Evolutionary conservation across 176 grass and related monocot species (phyloP).

Genomic region (Cocos nucifera): DNA sequence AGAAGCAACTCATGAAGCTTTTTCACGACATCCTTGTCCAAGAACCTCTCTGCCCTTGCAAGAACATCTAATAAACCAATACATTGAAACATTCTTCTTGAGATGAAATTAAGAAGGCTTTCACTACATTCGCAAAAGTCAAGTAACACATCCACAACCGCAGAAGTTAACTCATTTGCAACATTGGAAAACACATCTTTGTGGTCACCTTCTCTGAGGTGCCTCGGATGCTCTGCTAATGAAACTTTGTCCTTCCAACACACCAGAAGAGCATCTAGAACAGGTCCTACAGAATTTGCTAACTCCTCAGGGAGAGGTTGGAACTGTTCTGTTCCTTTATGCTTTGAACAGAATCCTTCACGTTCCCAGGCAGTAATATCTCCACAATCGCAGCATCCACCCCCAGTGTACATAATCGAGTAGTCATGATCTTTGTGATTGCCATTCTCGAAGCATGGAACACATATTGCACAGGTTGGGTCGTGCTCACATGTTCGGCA

Average conservation of each 20-base stretch:
- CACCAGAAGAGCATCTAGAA: slow-evolving; percentile 51
- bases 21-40: slow-evolving; percentile 60
- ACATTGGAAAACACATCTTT: slow-evolving; percentile 13
- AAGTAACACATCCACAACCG: slow-evolving; percentile 60
- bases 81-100: slow-evolving; percentile 48
- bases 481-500: slow-evolving; percentile 91
- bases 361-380: slow-evolving; percentile 91
- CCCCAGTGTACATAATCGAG: slow-evolving; percentile 86
- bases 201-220: slow-evolving; percentile 4
- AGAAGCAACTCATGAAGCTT: slow-evolving; percentile 82
- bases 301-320: slow-evolving; percentile 62
- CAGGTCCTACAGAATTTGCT: slow-evolving; percentile 51
- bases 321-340: slow-evolving; percentile 86
- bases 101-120: slow-evolving; percentile 79
- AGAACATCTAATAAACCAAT: slow-evolving; percentile 53
- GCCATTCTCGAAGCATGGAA: slow-evolving; percentile 89
- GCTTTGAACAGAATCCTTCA: slow-evolving; percentile 82
- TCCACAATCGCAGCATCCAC: slow-evolving; percentile 94
- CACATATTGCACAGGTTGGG: slow-evolving; percentile 80
- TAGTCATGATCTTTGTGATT: slow-evolving; percentile 90
- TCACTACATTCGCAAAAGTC: slow-evolving; percentile 70
- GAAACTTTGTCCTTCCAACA: slow-evolving; percentile 68
- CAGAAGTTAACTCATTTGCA: slow-evolving; percentile 48
- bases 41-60: slow-evolving; percentile 46
- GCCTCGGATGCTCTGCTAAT: slow-evolving; percentile 19